A percentile compares a stretch with the other conserved stretches of the same genome.
Evolutionary conservation across 2,329 filamentous ascomycete species (phyloP).

Genomic region (Claviceps digitariae): DNA sequence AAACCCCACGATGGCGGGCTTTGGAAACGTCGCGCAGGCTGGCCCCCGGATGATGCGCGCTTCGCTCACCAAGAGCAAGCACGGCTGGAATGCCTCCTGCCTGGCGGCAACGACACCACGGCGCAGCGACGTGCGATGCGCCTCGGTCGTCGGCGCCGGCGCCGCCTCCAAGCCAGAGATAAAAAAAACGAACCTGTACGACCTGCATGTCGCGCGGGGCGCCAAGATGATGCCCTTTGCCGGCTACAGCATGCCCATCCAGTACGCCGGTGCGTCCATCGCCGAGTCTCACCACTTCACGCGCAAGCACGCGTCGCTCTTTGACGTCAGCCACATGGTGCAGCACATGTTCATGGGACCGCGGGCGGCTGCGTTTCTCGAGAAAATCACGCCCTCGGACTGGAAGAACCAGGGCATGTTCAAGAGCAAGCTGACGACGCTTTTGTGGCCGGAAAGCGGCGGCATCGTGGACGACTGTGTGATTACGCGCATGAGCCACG

Average conservation of each 20-base stretch:
- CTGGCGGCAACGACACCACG: slow-evolving; percentile 5
- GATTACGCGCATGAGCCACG: slow-evolving; percentile 62
- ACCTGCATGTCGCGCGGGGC: slow-evolving; percentile 62
- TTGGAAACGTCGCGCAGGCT: slow-evolving; percentile 18
- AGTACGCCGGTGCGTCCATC: slow-evolving; percentile 67
- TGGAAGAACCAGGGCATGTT: slow-evolving; percentile 50
- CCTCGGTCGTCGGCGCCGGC: too few relatives aligned
- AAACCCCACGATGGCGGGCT: slow-evolving; percentile 16
- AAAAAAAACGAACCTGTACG: slow-evolving; percentile 59
- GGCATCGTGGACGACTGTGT: slow-evolving; percentile 94
- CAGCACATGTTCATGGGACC: slow-evolving; percentile 77
- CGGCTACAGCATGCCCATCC: slow-evolving; percentile 83
- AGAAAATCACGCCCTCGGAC: slow-evolving; percentile 69
- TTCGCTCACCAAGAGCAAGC: neutral
- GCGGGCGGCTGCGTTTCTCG: slow-evolving; percentile 66
- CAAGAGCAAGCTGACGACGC: slow-evolving; percentile 68
- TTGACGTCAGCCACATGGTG: slow-evolving; percentile 95
- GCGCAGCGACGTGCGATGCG: slow-evolving; percentile 13
- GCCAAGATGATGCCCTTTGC: slow-evolving; percentile 97
- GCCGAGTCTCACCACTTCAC: slow-evolving; percentile 84
- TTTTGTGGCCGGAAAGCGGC: slow-evolving; percentile 67
- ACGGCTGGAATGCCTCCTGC: slow-evolving; percentile 2
- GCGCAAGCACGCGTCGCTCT: slow-evolving; percentile 73
- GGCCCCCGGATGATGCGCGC: slow-evolving; percentile 14
- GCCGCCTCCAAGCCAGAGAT: neutral